Evolutionary conservation across 2,329 filamentous ascomycete species (phyloP), one percentile per base, ranked within the genome.

Genomic region (Fusarium sterilihyphosum): DNA sequence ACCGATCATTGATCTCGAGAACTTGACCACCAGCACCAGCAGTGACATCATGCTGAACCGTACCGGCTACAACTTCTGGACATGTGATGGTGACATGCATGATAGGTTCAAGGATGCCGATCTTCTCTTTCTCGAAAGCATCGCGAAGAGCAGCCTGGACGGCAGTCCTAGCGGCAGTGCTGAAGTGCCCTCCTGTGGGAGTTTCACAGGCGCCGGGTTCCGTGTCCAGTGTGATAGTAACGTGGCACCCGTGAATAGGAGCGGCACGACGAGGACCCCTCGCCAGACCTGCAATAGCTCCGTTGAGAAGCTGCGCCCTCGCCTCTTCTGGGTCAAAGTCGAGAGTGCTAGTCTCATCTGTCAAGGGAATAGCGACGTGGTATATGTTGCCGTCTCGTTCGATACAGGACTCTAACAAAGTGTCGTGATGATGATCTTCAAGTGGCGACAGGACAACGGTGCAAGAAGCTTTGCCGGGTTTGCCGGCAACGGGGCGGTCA

Each of bases 21-120:
- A 97, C 89, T 61, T 94, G 90, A 0, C 93, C 91, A 60, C 93
- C 91, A 1, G 93, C 88, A 0, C 92, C 90, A 12, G 92, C 90
- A 5, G 90, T 92, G 64, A 97, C 90, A 79, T 96, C 92, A 75
- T 97, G 94, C 40, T 97, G 91, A 16, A 99, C 93, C 9, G 89
- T 89, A 8, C 95, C 95, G 3, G 98, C 91, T 12, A 90, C 92
- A 11, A 88, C 88, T 82, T 98, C 96, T 59, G 96, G 94, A 57
- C 96, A 94, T 74, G 90, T 92, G 79, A 99, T 97, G 60, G 92
- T 91, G 10, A 94, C 94, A 69, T 92, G 91, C 94, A 98, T 98
- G 62, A 99, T 93, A 3, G 96, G 96, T 80, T 99, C 96, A 84
- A 98, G 92, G 44, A 99, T 86, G 3, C 89, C 88, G 3, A 94